phyloP scores from a whole-genome alignment of 192 early-diverging fungal genomes.

The Tieghemiomyces parasiticus region DNA sequence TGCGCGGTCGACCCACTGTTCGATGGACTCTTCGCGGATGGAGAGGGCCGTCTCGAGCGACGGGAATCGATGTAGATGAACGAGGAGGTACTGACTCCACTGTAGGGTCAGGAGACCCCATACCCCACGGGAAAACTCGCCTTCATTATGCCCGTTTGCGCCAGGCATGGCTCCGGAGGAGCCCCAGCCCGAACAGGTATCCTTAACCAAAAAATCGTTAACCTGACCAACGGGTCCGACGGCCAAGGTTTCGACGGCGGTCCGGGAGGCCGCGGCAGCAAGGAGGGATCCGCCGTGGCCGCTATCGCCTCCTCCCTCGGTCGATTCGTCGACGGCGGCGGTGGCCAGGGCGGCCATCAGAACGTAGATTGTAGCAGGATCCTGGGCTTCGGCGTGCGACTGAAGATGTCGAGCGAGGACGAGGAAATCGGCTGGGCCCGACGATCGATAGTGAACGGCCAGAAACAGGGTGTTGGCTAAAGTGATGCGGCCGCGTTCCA shows the following conservation, averaged over 20 bases:
- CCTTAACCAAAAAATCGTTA: too few species aligned
- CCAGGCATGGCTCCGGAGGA: too few species aligned
- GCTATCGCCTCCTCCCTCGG: too few species aligned
- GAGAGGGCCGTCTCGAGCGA: slow-evolving; percentile 26
- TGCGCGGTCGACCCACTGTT: slow-evolving; percentile 34
- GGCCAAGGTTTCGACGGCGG: slow-evolving; percentile 13
- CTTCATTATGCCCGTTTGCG: too few species aligned
- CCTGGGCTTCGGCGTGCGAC: slow-evolving; percentile 15
- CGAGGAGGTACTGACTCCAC: slow-evolving; percentile 39
- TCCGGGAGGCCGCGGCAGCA: slow-evolving; percentile 23
- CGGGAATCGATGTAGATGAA: slow-evolving; percentile 28
- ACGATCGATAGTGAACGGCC: slow-evolving; percentile 23
- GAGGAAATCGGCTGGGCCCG: slow-evolving; percentile 15
- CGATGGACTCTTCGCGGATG: slow-evolving; percentile 27
- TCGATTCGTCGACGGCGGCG: too few species aligned
- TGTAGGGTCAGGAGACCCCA: slow-evolving; percentile 39
- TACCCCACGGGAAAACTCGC: too few species aligned
- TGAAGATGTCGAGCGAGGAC: not conserved
- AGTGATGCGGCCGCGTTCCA: slow-evolving; percentile 25
- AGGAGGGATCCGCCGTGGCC: slow-evolving; percentile 21
- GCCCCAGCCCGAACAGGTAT: too few species aligned
- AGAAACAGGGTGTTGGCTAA: slow-evolving; percentile 28
- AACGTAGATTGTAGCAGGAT: slow-evolving; percentile 24
- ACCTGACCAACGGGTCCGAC: slow-evolving; percentile 21
- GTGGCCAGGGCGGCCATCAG: slow-evolving; percentile 18